Evolutionary conservation across 129 eudicot genomes (phyloP), one percentile per base, ranked within the genome.

Genomic region (Centrapalus pauciflorus): DNA sequence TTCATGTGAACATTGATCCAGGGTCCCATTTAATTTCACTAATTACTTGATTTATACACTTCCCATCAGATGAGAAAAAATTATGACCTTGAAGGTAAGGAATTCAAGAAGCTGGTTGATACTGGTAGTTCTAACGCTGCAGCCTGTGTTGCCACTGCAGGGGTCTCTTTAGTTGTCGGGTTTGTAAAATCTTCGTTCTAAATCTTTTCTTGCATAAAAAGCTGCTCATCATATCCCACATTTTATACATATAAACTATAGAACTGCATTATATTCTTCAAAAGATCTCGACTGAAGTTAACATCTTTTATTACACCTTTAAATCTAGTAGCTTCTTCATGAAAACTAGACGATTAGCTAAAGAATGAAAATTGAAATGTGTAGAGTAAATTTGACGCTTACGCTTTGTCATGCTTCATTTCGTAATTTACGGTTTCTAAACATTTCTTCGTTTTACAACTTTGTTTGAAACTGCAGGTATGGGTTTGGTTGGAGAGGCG

Each of bases 401-500:
- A n/a, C n/a, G n/a, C n/a, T n/a, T n/a, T n/a, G n/a, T n/a, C n/a
- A n/a, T n/a, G n/a, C n/a, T n/a, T n/a, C n/a, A n/a, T n/a, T n/a
- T n/a, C n/a, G n/a, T n/a, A n/a, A n/a, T n/a, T n/a, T n/a, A n/a
- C n/a, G n/a, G n/a, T n/a, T n/a, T n/a, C n/a, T n/a, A n/a, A n/a
- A n/a, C n/a, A n/a, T 41, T 64, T 27, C 27, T 38, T n/a, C 21
- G 20, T 37, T 61, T 21, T 21, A 61, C 45, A 5, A 23, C 30
- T 25, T 24, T 19, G 9, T 48, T 30, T 27, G 45, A 3, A 35
- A 12, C 48, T 75, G 74, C 93, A 94, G 99, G 74, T 89, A 84
- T 45, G 83, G 81, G 58, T 75, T 94, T 72, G 99, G 99, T 57
- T 89, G 96, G 96, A 84, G 97, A 68, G 97, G 99, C 30, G 99